Percentiles rank a stretch among this genome's conserved stretches.
phyloP scores from a whole-genome alignment of 345 rosid genomes.

The Mercurialis annua region DNA sequence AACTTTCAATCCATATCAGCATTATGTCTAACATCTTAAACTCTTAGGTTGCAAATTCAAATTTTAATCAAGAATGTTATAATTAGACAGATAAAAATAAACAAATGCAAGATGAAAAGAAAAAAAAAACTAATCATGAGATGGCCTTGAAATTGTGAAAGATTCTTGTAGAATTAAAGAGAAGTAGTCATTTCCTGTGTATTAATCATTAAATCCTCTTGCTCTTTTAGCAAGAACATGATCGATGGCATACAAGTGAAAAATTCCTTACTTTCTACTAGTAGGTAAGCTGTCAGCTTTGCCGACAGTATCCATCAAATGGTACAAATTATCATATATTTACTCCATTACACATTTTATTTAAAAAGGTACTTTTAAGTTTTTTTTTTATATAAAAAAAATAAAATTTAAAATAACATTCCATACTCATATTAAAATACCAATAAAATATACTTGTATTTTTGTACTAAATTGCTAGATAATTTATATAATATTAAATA shows the following conservation, averaged over 20 bases:
- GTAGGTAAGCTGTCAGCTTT: conserved; percentile 47
- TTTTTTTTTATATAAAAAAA: too few relatives aligned
- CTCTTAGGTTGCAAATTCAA: conserved; percentile 22
- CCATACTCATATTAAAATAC: too few relatives aligned
- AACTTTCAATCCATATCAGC: conserved; percentile 23
- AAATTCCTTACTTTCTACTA: conserved; percentile 23
- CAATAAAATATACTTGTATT: too few relatives aligned
- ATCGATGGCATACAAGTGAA: conserved; percentile 35
- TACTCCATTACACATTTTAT: conserved; percentile 13
- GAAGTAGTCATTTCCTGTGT: conserved; percentile 29
- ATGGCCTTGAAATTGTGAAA: conserved; percentile 34
- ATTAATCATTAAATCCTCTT: conserved; percentile 30
- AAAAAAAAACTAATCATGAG: conserved; percentile 25
- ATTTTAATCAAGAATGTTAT: conserved; percentile 21
- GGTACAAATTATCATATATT: conserved; percentile 9
- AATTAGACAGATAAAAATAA: conserved; percentile 19
- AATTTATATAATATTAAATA: too few relatives aligned
- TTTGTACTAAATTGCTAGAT: too few relatives aligned
- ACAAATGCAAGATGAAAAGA: conserved; percentile 15
- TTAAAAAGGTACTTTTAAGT: too few relatives aligned
- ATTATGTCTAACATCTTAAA: conserved; percentile 19
- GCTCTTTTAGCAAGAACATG: conserved; percentile 21
- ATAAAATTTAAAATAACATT: too few relatives aligned
- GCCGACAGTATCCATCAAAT: conserved; percentile 28
- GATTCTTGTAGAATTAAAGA: conserved; percentile 44